Conservation (phyloP, 2,329 filamentous ascomycete species). For the Chalaropsis thielavioides region DNA sequence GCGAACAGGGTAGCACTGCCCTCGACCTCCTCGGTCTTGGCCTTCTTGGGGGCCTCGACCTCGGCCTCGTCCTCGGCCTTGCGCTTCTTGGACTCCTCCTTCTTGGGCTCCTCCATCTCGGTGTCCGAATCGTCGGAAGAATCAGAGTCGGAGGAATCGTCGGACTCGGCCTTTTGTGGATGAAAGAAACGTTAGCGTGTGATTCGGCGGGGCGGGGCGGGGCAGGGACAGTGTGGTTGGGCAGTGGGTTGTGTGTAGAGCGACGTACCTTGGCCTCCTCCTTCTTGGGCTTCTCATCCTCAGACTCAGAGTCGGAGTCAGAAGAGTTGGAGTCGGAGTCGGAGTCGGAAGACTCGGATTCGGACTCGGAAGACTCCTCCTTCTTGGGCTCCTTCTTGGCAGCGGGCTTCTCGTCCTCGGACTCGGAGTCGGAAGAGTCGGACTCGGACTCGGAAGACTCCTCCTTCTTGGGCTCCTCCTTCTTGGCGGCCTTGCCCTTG, state of each 20-base stretch:
- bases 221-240: no score
- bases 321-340: slow-evolving; percentile 29
- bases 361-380: slow-evolving; percentile 28
- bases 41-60: slow-evolving; percentile 47
- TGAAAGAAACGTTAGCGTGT: slow-evolving; percentile 23
- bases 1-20: slow-evolving; percentile 50
- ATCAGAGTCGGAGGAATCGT: slow-evolving; percentile 24
- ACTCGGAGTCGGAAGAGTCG: slow-evolving; percentile 27
- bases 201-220: background rate
- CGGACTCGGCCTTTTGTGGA: slow-evolving; percentile 21
- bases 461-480: slow-evolving; percentile 26
- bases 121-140: slow-evolving; percentile 24
- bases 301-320: slow-evolving; percentile 23
- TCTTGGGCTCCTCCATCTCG: slow-evolving; percentile 25
- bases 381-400: slow-evolving; percentile 23
- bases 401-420: slow-evolving; percentile 24
- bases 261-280: slow-evolving; percentile 15
- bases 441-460: slow-evolving; percentile 29
- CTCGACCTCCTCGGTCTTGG: slow-evolving; percentile 45
- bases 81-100: slow-evolving; percentile 31
- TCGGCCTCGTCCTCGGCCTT: slow-evolving; percentile 35
- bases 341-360: slow-evolving; percentile 27
- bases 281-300: slow-evolving; percentile 23
- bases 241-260: no score
- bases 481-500: slow-evolving; percentile 3